phyloP scores from a whole-genome alignment of 2,329 filamentous ascomycete species.

The Fusarium sulawesiense region DNA sequence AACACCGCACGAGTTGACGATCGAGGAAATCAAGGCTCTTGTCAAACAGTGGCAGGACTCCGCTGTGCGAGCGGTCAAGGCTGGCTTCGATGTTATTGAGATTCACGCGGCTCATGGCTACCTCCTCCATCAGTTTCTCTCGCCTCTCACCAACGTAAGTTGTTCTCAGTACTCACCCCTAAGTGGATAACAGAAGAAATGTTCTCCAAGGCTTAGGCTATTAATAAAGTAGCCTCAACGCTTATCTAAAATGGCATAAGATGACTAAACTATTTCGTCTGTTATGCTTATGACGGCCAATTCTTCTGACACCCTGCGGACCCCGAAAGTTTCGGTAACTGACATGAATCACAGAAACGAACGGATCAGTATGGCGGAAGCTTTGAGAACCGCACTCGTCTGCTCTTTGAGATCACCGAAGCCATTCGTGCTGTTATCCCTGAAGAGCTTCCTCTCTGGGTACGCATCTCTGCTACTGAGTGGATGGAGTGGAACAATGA shows the following conservation, averaged over 20 bases:
- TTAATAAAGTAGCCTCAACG: too few species aligned
- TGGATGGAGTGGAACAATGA: slow-evolving; percentile 65
- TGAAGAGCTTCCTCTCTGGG: slow-evolving; percentile 64
- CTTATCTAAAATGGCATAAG: too few species aligned
- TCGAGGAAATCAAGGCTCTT: slow-evolving; percentile 73
- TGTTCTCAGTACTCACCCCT: neutral
- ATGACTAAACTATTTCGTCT: too few species aligned
- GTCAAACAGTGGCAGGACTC: slow-evolving; percentile 71
- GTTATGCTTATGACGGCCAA: too few species aligned
- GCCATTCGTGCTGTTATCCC: slow-evolving; percentile 65
- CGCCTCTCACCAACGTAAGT: slow-evolving; percentile 65
- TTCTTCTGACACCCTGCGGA: too few species aligned
- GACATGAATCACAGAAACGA: slow-evolving; percentile 55
- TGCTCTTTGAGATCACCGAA: slow-evolving; percentile 66
- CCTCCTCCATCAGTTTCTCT: slow-evolving; percentile 73
- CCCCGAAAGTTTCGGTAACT: neutral
- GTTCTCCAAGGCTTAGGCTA: too few species aligned
- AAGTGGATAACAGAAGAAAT: too few species aligned
- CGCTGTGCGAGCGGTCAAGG: slow-evolving; percentile 70
- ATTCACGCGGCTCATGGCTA: slow-evolving; percentile 74
- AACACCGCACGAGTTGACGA: slow-evolving; percentile 73
- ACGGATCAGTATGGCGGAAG: slow-evolving; percentile 74
- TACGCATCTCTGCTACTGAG: slow-evolving; percentile 71
- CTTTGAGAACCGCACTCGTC: slow-evolving; percentile 73
- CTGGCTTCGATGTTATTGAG: slow-evolving; percentile 82